These are phyloP conservation scores for Neofusicoccum sp. DNA, from an alignment of 2,329 filamentous ascomycete genomes.

Conservation along the genomic window DNA sequence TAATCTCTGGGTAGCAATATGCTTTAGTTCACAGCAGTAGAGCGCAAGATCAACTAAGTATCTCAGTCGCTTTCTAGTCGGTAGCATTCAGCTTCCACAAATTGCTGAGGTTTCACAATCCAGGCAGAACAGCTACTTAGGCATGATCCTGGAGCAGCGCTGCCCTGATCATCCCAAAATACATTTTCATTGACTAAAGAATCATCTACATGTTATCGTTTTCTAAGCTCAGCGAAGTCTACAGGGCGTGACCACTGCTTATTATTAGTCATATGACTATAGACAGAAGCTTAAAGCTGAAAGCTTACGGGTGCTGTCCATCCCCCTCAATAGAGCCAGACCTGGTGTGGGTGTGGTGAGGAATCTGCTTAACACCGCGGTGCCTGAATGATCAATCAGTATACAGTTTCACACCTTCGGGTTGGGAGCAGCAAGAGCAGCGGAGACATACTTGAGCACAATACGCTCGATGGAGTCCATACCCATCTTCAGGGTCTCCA, in stretches of 20 bases:
- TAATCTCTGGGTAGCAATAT: too few relatives aligned
- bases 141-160: neutral
- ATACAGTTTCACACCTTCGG: neutral
- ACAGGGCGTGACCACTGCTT: slow-evolving; percentile 2
- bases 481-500: slow-evolving; percentile 44
- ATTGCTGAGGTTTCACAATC: too few relatives aligned
- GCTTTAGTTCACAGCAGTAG: too few relatives aligned
- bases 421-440: too few relatives aligned
- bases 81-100: neutral
- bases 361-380: slow-evolving; percentile 5
- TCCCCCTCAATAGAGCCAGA: slow-evolving; percentile 5
- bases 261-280: neutral
- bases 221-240: neutral
- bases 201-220: slow-evolving; percentile 6
- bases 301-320: slow-evolving; percentile 1
- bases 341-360: slow-evolving; percentile 1
- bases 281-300: neutral
- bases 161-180: neutral
- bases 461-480: slow-evolving; percentile 44
- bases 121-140: too few relatives aligned
- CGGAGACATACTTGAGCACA: slow-evolving; percentile 40
- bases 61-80: neutral
- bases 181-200: neutral
- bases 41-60: too few relatives aligned
- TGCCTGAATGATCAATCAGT: neutral